Base-by-base conservation (phyloP, 2,329 filamentous ascomycete genomes). In the Domatiomyces catenatus region DNA sequence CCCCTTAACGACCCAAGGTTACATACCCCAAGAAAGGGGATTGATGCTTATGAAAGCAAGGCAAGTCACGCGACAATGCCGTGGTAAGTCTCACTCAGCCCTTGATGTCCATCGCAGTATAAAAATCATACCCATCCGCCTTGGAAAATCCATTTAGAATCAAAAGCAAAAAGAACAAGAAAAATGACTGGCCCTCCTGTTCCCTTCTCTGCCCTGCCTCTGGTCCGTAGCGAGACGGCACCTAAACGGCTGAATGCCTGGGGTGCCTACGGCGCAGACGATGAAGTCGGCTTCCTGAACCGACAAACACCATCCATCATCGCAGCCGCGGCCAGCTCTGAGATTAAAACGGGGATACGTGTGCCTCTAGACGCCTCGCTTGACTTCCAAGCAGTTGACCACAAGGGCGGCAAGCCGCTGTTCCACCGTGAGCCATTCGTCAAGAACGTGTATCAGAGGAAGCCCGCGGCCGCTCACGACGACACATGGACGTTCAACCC, bases 271-370 rank as follows among this genome's bases (percentile, higher is more conserved):
- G 75, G 75, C 2, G 58, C 65, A 3, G 51, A 65, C 2, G 75
- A 79, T 52, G 65, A 77, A 55, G 65, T 75, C 8, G 76, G 76
- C 20, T 75, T 72, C 58, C 65, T 79, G 1, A 78, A 78, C 59
- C 66, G 76, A 2, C 66, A 79, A 50, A 78, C 74, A 0, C 67
- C 71, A 0, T 60, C 65, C n/a, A 66, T 64, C 10, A 65, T 72
- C 18, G 63, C 63, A 8, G 60, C 63, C 5, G 71, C 71, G 0
- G 58, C 58, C 4, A 66, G 71, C 0, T 61, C 63, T n/a, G 71
- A 75, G 56, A 74, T 75, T 54, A 64, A 66, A 44, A 64, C 63
- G 5, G 69, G 59, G 3, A 52, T 54, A 5, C 56, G 59, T 12
- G 50, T 61, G 20, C 47, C 51, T 12, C 49, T 60, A 10, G 58